A percentile compares a stretch with the other conserved stretches of the same genome.
phyloP scores from a whole-genome alignment of 2,329 filamentous ascomycete species.

The Fusarium napiforme region DNA sequence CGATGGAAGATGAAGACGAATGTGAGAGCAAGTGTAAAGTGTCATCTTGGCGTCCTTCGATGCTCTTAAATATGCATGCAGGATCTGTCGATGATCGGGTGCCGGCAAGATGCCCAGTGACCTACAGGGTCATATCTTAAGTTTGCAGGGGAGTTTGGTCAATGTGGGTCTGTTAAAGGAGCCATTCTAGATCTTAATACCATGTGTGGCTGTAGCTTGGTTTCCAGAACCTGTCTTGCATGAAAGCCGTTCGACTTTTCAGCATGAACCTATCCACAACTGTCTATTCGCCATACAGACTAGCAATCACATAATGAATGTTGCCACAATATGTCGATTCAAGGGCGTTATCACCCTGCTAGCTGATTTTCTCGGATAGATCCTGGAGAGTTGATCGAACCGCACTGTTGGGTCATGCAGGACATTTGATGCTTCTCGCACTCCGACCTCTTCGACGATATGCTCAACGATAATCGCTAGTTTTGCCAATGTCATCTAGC shows the following conservation, averaged over 20 bases:
- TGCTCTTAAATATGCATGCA: neutral
- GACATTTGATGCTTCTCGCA: neutral
- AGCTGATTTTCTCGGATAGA: neutral
- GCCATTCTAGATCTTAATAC: neutral
- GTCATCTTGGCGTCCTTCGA: neutral
- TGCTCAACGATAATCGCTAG: too few relatives aligned
- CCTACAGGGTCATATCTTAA: neutral
- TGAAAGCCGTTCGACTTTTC: neutral
- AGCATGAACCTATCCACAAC: neutral
- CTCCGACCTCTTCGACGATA: too few relatives aligned
- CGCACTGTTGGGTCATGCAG: neutral
- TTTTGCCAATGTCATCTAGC: too few relatives aligned
- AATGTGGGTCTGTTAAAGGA: too few relatives aligned
- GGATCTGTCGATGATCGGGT: neutral
- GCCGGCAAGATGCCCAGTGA: neutral
- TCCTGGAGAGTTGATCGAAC: neutral
- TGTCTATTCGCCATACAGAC: neutral
- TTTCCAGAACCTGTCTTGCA: neutral
- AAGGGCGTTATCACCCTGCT: neutral
- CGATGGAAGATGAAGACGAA: too few relatives aligned
- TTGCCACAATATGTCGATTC: neutral
- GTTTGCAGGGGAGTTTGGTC: neutral
- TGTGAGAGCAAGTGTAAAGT: neutral
- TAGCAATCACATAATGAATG: neutral
- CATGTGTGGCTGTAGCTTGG: too few relatives aligned